phyloP scores from a whole-genome alignment of 2,329 filamentous ascomycete species.

The Phialophora tarda region DNA sequence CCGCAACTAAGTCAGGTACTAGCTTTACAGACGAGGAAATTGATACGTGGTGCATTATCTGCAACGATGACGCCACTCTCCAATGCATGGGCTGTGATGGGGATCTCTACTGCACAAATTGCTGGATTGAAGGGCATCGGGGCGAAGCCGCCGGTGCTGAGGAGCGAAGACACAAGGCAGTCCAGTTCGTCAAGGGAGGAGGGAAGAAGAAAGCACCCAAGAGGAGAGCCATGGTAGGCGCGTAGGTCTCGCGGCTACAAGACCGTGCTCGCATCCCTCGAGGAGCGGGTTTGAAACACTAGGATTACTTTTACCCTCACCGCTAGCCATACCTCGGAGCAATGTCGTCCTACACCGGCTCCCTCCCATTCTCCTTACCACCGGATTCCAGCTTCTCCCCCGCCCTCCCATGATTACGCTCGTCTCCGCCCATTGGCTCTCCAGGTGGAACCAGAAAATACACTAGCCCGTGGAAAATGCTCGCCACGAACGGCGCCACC shows the following conservation, averaged over 20 bases:
- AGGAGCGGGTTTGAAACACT: background rate
- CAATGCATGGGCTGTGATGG: conserved; percentile 73
- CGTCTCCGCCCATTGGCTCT: conserved; percentile 3
- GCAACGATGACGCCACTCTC: conserved; percentile 76
- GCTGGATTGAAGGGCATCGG: conserved; percentile 81
- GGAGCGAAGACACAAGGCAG: conserved; percentile 71
- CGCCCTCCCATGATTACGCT: background rate
- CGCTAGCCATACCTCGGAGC: background rate
- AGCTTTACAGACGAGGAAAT: conserved; percentile 70
- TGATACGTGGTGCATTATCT: conserved; percentile 81
- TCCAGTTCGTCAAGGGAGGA: conserved; percentile 56
- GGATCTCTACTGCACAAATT: conserved; percentile 75
- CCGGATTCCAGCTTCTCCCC: conserved; percentile 4
- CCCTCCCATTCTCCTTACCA: conserved; percentile 20
- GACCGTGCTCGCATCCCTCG: background rate
- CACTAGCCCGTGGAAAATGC: conserved; percentile 43
- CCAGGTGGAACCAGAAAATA: conserved; percentile 42
- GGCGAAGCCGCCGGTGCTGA: conserved; percentile 72
- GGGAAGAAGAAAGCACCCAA: conserved; percentile 35
- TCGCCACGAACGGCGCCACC: conserved; percentile 45
- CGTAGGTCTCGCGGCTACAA: conserved; percentile 11
- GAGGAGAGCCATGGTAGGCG: conserved; percentile 33
- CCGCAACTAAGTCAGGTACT: conserved; percentile 45
- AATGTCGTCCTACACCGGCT: conserved; percentile 16
- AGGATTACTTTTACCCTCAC: background rate